Percentiles rank a stretch among this genome's conserved stretches.
phyloP scores from a whole-genome alignment of 805 yeast genomes.

The Nakazawaea ernobii region DNA sequence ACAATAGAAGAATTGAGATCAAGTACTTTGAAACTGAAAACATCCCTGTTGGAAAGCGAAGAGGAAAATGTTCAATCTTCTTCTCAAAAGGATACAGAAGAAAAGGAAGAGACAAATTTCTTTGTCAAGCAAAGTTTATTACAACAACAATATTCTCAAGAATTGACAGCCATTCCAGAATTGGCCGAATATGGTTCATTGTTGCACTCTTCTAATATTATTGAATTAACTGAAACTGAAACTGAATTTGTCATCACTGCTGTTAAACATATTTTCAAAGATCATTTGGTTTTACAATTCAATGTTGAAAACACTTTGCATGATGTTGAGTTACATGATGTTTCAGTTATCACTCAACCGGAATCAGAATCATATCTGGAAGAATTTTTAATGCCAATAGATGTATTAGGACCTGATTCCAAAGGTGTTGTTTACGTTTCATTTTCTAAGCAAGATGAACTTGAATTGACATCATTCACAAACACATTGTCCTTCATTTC shows the following conservation, averaged over 20 bases:
- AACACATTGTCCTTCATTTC: slow-evolving; percentile 69
- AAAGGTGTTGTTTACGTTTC: slow-evolving; percentile 77
- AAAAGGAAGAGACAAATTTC: slow-evolving; percentile 22
- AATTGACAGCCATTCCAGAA: slow-evolving; percentile 66
- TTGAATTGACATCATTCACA: slow-evolving; percentile 40
- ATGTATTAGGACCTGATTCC: slow-evolving; percentile 62
- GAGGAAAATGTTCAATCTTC: slow-evolving; percentile 15
- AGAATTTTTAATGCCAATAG: slow-evolving; percentile 71
- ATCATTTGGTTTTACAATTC: slow-evolving; percentile 73
- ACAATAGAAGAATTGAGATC: slow-evolving; percentile 67
- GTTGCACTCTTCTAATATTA: slow-evolving; percentile 59
- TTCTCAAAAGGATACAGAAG: slow-evolving; percentile 13
- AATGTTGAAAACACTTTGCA: slow-evolving; percentile 79
- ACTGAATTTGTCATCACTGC: slow-evolving; percentile 88
- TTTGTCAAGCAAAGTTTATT: slow-evolving; percentile 27
- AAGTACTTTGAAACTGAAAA: slow-evolving; percentile 51
- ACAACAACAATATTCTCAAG: slow-evolving; percentile 66
- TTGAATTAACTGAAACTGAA: slow-evolving; percentile 82
- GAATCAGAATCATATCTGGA: slow-evolving; percentile 54
- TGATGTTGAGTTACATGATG: slow-evolving; percentile 71
- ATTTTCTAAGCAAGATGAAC: slow-evolving; percentile 47
- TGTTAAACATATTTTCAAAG: slow-evolving; percentile 74
- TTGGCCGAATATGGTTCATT: slow-evolving; percentile 68
- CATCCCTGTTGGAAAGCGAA: slow-evolving; percentile 23
- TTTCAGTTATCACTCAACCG: slow-evolving; percentile 63